phyloP scores from a whole-genome alignment of 306 rosid genomes.

The Vigna unguiculata region DNA sequence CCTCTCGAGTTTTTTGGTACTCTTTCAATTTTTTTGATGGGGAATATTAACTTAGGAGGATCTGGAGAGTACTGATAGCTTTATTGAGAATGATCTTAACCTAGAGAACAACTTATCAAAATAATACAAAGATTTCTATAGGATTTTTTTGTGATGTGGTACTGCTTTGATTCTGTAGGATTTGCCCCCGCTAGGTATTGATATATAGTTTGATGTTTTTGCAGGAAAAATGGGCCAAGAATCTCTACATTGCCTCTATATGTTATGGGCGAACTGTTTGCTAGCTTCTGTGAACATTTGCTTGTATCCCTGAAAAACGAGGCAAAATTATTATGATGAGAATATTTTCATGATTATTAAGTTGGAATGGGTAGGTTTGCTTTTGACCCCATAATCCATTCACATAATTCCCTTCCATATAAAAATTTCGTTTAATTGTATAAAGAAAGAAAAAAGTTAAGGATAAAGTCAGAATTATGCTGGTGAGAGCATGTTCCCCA shows the following conservation, averaged over 20 bases:
- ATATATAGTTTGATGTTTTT: conserved; percentile 36
- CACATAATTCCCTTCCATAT: conserved; percentile 36
- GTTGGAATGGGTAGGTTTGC: conserved; percentile 47
- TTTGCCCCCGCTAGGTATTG: conserved; percentile 12
- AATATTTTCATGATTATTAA: conserved; percentile 37
- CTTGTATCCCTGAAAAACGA: conserved; percentile 43
- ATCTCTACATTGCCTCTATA: conserved; percentile 91
- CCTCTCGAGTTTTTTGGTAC: not conserved
- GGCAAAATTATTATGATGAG: conserved; percentile 44
- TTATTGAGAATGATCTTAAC: conserved; percentile 8
- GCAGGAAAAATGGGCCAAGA: conserved; percentile 95
- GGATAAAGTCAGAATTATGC: conserved; percentile 41
- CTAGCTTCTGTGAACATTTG: conserved; percentile 57
- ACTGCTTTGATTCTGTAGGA: not conserved
- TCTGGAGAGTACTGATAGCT: not conserved
- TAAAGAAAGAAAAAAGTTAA: conserved; percentile 38
- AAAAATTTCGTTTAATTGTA: conserved; percentile 46
- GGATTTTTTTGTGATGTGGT: not conserved
- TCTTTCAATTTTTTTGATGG: not conserved
- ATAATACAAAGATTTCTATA: not conserved
- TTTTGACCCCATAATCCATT: conserved; percentile 36
- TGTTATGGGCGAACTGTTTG: conserved; percentile 94
- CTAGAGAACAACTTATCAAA: not conserved
- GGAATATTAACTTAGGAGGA: conserved; percentile 13
- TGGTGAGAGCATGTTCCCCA: no score